Conservation (phyloP, 164 flowering plant genomes). For the Kingdonia uniflora region DNA sequence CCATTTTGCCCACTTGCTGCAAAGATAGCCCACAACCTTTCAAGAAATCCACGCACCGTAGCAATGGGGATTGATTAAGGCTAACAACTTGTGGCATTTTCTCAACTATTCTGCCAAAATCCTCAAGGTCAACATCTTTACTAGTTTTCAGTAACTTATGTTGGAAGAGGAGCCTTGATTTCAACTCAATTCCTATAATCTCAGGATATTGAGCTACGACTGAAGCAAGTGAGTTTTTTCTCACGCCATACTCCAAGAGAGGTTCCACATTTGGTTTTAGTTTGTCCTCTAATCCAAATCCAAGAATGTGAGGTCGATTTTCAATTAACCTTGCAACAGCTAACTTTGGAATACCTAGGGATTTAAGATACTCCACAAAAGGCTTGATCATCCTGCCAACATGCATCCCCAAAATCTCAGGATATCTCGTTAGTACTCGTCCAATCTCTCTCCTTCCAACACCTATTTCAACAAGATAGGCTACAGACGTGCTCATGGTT, state of each 20-base stretch:
- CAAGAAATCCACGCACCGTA: slow-evolving; percentile 69
- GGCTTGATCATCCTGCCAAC: slow-evolving; percentile 89
- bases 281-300: slow-evolving; percentile 59
- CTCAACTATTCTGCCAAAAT: slow-evolving; percentile 61
- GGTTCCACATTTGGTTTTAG: slow-evolving; percentile 62
- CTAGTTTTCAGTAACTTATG: slow-evolving; percentile 35
- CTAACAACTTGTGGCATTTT: slow-evolving; percentile 93
- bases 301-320: slow-evolving; percentile 73
- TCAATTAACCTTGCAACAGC: slow-evolving; percentile 88
- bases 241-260: slow-evolving; percentile 50
- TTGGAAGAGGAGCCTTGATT: slow-evolving; percentile 48
- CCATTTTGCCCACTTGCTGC: slow-evolving; percentile 58
- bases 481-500: slow-evolving; percentile 98
- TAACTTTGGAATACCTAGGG: slow-evolving; percentile 61
- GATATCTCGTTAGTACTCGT: slow-evolving; percentile 55
- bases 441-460: slow-evolving; percentile 86
- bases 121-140: slow-evolving; percentile 35
- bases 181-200: slow-evolving; percentile 68
- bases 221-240: slow-evolving; percentile 41
- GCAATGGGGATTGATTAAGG: slow-evolving; percentile 37
- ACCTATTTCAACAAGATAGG: slow-evolving; percentile 89
- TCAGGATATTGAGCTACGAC: slow-evolving; percentile 83
- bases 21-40: slow-evolving; percentile 63
- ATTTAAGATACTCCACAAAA: slow-evolving; percentile 74
- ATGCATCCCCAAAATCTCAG: slow-evolving; percentile 87